Conservation (phyloP, 371 early-diverging fungal species). For the Mortierella sp. region DNA sequence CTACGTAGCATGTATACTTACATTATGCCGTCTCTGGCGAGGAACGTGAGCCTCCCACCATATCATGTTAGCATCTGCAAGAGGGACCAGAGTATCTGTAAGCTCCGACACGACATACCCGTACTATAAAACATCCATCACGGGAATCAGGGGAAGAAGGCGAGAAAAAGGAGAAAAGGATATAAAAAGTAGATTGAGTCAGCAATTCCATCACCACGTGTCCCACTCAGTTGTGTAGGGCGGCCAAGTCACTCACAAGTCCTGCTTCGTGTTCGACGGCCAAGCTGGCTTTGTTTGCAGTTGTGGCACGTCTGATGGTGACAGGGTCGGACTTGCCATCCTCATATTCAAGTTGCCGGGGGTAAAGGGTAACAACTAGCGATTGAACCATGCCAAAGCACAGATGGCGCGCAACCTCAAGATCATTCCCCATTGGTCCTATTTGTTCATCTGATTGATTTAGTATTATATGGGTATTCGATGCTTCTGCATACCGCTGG, state of each 20-base stretch:
- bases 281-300: slow-evolving; percentile 34
- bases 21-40: slow-evolving; percentile 40
- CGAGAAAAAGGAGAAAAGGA: slow-evolving; percentile 4
- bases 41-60: slow-evolving; percentile 58
- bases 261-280: slow-evolving; percentile 36
- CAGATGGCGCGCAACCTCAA: slow-evolving; percentile 28
- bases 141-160: neutral
- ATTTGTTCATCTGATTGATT: neutral
- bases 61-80: slow-evolving; percentile 54
- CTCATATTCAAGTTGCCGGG: slow-evolving; percentile 35
- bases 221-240: neutral
- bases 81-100: slow-evolving; percentile 52
- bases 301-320: slow-evolving; percentile 33
- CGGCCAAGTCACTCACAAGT: slow-evolving; percentile 23
- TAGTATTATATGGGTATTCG: neutral
- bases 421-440: neutral
- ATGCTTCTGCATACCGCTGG: neutral
- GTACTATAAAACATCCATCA: slow-evolving; percentile 27
- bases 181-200: neutral
- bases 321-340: slow-evolving; percentile 47
- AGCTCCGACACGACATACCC: slow-evolving; percentile 53
- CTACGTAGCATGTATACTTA: slow-evolving; percentile 2
- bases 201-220: neutral
- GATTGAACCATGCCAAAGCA: slow-evolving; percentile 59
- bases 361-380: slow-evolving; percentile 51